Conservation (phyloP, 1,139 yeast genomes). For the Suhomyces yuchorum region DNA sequence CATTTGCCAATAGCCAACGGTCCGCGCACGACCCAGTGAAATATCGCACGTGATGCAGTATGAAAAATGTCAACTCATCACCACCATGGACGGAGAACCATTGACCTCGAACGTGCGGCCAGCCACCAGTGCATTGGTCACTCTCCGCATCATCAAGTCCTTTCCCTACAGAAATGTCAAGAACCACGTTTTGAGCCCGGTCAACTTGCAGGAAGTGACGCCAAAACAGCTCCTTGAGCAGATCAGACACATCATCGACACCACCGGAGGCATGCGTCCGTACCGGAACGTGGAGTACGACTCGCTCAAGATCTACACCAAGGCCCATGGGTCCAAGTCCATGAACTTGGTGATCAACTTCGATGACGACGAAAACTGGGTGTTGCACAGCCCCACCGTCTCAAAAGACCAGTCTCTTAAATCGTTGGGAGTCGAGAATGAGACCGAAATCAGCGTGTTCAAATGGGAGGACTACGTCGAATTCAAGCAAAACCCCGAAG, state of each 20-base stretch:
- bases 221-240: constrained; percentile 60
- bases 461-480: constrained; percentile 64
- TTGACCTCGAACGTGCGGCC: constrained; percentile 70
- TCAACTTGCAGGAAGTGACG: constrained; percentile 72
- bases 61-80: constrained; percentile 1
- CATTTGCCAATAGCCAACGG: not conserved
- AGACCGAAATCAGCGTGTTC: constrained; percentile 85
- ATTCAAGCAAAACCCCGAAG: constrained; percentile 81
- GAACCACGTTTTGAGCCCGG: constrained; percentile 69
- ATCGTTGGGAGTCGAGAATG: constrained; percentile 81
- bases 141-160: constrained; percentile 85
- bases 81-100: constrained; percentile 37
- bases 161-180: constrained; percentile 91
- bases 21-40: not conserved
- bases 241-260: constrained; percentile 51
- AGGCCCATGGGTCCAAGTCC: constrained; percentile 94
- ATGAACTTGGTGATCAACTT: constrained; percentile 89
- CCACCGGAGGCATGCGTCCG: constrained; percentile 76
- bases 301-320: constrained; percentile 82
- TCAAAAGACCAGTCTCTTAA: constrained; percentile 48
- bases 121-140: constrained; percentile 68
- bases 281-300: constrained; percentile 78
- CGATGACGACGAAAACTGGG: constrained; percentile 75
- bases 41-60: constrained; percentile 1
- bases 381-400: constrained; percentile 43